Evolutionary conservation across 495 filamentous ascomycete species (phyloP).

Genomic region (Penicillium bovifimosum): DNA sequence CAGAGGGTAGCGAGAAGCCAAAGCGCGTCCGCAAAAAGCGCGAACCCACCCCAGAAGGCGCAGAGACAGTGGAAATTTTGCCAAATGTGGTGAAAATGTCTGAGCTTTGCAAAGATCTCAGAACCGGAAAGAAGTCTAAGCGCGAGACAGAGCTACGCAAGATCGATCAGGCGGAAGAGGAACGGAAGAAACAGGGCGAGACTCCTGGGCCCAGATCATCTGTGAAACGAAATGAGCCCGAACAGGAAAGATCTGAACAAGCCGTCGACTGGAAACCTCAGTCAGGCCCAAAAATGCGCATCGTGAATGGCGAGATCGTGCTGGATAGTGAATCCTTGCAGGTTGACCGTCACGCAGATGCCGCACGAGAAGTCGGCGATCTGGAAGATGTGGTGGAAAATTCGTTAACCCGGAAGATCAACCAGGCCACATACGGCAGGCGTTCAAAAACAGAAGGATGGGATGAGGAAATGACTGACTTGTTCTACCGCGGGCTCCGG

Average conservation of each 20-base stretch:
- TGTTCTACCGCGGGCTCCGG: slow-evolving; percentile 76
- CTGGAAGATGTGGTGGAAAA: slow-evolving; percentile 65
- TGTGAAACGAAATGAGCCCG: slow-evolving; percentile 27
- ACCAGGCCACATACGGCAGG: slow-evolving; percentile 66
- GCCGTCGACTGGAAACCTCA: slow-evolving; percentile 22
- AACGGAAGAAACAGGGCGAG: slow-evolving; percentile 42
- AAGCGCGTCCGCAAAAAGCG: slow-evolving; percentile 35
- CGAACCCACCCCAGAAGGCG: slow-evolving; percentile 68
- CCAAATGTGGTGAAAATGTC: slow-evolving; percentile 70
- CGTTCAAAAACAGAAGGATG: slow-evolving; percentile 66
- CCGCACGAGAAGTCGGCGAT: slow-evolving; percentile 53
- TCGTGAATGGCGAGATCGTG: slow-evolving; percentile 81
- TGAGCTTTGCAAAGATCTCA: slow-evolving; percentile 70
- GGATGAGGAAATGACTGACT: slow-evolving; percentile 69
- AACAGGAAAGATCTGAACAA: slow-evolving; percentile 13
- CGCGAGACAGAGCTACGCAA: slow-evolving; percentile 54
- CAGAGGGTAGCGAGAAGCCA: slow-evolving; percentile 25
- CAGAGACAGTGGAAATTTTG: slow-evolving; percentile 66
- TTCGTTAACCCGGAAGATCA: slow-evolving; percentile 73
- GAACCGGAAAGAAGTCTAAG: slow-evolving; percentile 75
- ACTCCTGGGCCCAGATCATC: slow-evolving; percentile 22
- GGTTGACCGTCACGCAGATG: slow-evolving; percentile 71
- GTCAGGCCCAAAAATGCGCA: slow-evolving; percentile 54
- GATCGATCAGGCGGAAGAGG: slow-evolving; percentile 48
- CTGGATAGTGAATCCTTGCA: slow-evolving; percentile 71